phyloP scores from a whole-genome alignment of 306 rosid genomes.

The Myrica gale region DNA sequence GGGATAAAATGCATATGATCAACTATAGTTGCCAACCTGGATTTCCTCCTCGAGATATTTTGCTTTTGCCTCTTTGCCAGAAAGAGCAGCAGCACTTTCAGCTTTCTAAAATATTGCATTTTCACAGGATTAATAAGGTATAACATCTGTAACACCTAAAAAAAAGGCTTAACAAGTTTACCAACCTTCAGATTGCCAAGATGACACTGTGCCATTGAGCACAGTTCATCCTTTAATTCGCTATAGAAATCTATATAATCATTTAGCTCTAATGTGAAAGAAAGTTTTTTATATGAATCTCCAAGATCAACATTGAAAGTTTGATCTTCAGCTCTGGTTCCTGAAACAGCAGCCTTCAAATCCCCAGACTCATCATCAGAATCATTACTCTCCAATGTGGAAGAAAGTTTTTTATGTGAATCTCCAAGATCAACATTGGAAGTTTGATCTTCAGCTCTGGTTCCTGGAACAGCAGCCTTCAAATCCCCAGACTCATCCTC shows the following conservation, averaged over 20 bases:
- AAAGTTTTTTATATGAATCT: slow-evolving; percentile 33
- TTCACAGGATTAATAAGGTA: slow-evolving; percentile 30
- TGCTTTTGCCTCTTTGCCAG: slow-evolving; percentile 51
- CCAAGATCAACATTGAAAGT: slow-evolving; percentile 36
- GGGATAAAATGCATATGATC: slow-evolving; percentile 8
- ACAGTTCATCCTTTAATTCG: slow-evolving; percentile 64
- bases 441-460: no score
- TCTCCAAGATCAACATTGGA: no score
- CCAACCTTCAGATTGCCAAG: slow-evolving; percentile 67
- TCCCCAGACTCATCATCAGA: slow-evolving; percentile 37
- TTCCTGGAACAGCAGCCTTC: no score
- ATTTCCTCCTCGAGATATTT: slow-evolving; percentile 56
- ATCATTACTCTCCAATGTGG: no score
- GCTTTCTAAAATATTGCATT: slow-evolving; percentile 48
- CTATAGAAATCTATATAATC: slow-evolving; percentile 59
- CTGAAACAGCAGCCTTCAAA: slow-evolving; percentile 62
- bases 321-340: slow-evolving; percentile 28
- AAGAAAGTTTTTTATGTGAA: no score
- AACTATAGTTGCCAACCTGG: slow-evolving; percentile 52
- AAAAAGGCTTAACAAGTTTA: slow-evolving; percentile 25
- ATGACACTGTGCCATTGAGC: slow-evolving; percentile 44
- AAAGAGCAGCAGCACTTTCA: slow-evolving; percentile 41
- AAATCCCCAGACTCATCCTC: no score
- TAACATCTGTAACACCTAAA: slow-evolving; percentile 3
- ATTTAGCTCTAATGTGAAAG: slow-evolving; percentile 38